Base-by-base conservation (phyloP, 164 flowering plant genomes). In the Santalum album region DNA sequence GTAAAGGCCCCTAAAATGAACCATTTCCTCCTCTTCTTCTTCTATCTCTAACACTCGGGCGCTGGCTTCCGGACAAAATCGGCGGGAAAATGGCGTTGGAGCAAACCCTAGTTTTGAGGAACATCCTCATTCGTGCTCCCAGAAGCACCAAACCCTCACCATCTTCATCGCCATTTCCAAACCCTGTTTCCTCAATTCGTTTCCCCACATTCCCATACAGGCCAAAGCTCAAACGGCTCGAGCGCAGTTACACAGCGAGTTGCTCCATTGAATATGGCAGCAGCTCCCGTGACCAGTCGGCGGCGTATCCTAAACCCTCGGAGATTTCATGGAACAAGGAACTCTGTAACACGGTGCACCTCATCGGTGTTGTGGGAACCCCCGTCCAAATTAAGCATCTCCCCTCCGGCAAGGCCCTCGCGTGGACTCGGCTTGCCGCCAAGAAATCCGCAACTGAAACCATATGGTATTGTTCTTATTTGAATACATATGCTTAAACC, bases 271-370 rank as follows among this genome's bases (percentile, higher is more conserved):
- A 42, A 1, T 51, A 38, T 54, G 16, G 27, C 29, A 42, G 21
- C 57, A 47, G 17, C 25, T 56, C 65, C 66, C 55, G 58, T 61
- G 67, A 56, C 20, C 70, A 61, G 34, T 66, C 40, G 40, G 52
- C 0, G 14, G 42, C 61, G 21, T 78, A 75, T 62, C 86, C 89
- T 11, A 71, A 60, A 54, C 97, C 97, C 12, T 4, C 79, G 6
- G 95, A 83, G 72, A 72, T 90, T 24, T 80, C 72, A 25, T 90
- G 97, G 97, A 78, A 66, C 63, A 87, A 87, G 69, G 97, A 90
- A 70, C 74, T 83, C 43, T 65, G 73, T 50, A 87, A 90, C 59
- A 29, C 78, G 11, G 89, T 87, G 15, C 72, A 73, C 35, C 84
- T 90, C 36, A 85, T 90, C 47, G 98, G 98, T 10, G 50, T 48